phyloP scores from a whole-genome alignment of 2,329 filamentous ascomycete species.

The Ceratocystiopsis sp. region DNA sequence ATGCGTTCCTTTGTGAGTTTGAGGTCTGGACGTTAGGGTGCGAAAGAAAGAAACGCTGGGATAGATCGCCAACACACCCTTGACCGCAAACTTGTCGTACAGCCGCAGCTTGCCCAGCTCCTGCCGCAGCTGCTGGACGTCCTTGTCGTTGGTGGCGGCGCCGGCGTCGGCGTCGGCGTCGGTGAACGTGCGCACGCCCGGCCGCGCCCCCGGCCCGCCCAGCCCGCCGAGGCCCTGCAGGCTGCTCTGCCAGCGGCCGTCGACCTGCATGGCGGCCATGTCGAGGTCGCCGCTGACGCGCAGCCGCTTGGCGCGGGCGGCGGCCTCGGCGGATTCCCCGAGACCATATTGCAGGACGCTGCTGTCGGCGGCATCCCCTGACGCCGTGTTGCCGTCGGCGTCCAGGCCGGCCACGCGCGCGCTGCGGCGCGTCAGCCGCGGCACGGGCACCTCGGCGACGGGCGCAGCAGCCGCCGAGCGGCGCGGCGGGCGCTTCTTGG shows the following conservation, averaged over 20 bases:
- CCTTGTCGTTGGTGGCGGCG: conserved; percentile 47
- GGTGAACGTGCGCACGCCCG: conserved; percentile 70
- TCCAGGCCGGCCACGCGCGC: conserved; percentile 39
- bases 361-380: conserved; percentile 20
- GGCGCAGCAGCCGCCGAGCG: conserved; percentile 9
- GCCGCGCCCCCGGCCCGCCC: conserved; percentile 43
- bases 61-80: conserved; percentile 36
- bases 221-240: conserved; percentile 44
- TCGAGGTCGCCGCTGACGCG: conserved; percentile 42
- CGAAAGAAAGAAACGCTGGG: neutral
- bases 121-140: conserved; percentile 53
- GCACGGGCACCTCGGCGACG: conserved; percentile 22
- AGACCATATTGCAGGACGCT: neutral
- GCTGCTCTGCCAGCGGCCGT: conserved; percentile 56
- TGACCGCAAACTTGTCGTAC: conserved; percentile 72
- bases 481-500: too few species aligned
- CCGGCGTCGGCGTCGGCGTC: conserved; percentile 66
- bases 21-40: too few species aligned
- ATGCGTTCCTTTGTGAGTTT: conserved; percentile 81
- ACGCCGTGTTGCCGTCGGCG: conserved; percentile 27
- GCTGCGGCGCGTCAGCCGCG: conserved; percentile 39
- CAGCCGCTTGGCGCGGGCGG: conserved; percentile 38
- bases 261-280: conserved; percentile 62
- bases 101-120: conserved; percentile 62
- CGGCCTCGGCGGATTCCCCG: conserved; percentile 12